A percentile compares a stretch with the other conserved stretches of the same genome.
phyloP scores from a whole-genome alignment of 305 asterid species.

The Fraxinus sp. region DNA sequence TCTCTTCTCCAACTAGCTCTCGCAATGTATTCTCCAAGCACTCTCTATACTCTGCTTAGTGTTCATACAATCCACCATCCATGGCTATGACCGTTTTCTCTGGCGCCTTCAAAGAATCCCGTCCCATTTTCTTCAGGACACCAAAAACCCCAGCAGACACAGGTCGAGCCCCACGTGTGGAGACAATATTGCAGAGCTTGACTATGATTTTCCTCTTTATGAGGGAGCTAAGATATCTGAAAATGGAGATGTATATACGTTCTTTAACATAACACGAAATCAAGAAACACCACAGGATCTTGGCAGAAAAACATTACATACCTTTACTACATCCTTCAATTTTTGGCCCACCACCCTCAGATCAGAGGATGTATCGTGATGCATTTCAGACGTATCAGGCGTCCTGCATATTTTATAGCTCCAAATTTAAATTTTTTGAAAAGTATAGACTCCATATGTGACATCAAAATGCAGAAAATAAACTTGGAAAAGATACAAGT shows the following conservation, averaged over 20 bases:
- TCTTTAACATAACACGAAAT: background rate
- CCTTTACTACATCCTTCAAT: conserved; percentile 64
- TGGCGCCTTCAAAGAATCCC: conserved; percentile 37
- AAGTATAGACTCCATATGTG: background rate
- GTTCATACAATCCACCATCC: conserved; percentile 86
- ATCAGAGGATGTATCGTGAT: conserved; percentile 74
- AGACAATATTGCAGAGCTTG: conserved; percentile 68
- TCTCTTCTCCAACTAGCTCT: conserved; percentile 56
- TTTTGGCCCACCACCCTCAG: conserved; percentile 59
- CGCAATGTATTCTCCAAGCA: conserved; percentile 61
- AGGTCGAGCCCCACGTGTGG: conserved; percentile 82
- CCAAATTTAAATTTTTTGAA: background rate
- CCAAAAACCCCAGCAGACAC: conserved; percentile 79
- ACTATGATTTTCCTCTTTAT: conserved; percentile 61
- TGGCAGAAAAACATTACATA: conserved; percentile 23
- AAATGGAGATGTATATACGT: background rate
- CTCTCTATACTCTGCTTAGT: conserved; percentile 65
- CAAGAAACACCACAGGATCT: background rate
- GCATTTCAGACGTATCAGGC: conserved; percentile 88
- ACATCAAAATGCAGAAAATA: background rate
- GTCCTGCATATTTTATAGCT: conserved; percentile 51
- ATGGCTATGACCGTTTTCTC: conserved; percentile 63
- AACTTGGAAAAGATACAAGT: background rate
- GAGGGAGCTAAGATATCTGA: conserved; percentile 63
- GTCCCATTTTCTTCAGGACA: conserved; percentile 72